Evolutionary conservation across 192 early-diverging fungal genomes (phyloP).

Genomic region (Backusella luteola): DNA sequence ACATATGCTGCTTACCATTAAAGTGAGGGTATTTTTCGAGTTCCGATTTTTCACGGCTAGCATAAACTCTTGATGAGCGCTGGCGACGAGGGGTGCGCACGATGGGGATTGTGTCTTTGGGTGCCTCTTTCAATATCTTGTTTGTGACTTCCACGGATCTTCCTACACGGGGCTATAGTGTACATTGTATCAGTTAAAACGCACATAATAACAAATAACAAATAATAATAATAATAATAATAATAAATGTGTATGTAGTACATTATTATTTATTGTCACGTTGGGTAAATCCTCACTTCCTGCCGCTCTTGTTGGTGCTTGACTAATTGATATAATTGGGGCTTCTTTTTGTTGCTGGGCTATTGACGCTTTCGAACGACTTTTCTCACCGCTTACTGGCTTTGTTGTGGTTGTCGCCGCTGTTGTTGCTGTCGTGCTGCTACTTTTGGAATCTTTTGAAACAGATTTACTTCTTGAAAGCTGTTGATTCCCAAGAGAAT

Average conservation of each 20-base stretch:
- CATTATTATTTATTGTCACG: conserved; percentile 9
- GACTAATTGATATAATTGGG: neutral
- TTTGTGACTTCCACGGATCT: conserved; percentile 32
- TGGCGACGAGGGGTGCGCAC: conserved; percentile 81
- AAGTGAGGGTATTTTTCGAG: conserved; percentile 74
- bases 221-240: neutral
- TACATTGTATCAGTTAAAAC: neutral
- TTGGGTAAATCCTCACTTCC: neutral
- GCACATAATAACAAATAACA: neutral
- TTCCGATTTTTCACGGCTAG: conserved; percentile 77
- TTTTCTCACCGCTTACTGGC: neutral
- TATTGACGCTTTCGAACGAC: neutral
- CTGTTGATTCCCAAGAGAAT: neutral
- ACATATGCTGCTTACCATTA: conserved; percentile 57
- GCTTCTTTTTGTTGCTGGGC: neutral
- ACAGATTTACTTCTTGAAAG: conserved; percentile 21
- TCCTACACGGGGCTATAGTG: neutral
- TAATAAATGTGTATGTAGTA: conserved; percentile 3
- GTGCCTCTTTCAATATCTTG: conserved; percentile 47
- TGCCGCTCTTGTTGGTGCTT: neutral
- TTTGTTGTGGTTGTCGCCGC: neutral
- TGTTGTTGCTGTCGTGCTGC: neutral
- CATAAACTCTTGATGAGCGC: conserved; percentile 77
- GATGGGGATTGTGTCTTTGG: conserved; percentile 71
- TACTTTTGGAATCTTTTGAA: conserved; percentile 5